Percentiles rank a stretch among this genome's conserved stretches.
Conservation (phyloP, 768 basidiomycete genomes). For the Ramaria sp. region DNA sequence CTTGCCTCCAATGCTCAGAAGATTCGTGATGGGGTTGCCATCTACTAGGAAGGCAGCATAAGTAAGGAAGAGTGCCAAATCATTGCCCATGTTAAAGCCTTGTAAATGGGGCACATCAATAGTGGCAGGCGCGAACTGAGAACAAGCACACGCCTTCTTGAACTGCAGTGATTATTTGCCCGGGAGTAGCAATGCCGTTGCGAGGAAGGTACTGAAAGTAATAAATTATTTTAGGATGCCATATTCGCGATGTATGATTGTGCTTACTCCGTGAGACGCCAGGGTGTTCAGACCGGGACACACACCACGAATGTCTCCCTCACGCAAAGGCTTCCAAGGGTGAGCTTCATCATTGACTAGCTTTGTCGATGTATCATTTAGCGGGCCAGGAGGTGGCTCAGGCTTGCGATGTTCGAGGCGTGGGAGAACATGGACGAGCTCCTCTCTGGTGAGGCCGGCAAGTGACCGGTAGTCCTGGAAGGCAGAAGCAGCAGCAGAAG, state of each 20-base stretch:
- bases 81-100: conserved; percentile 8
- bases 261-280: too few species aligned
- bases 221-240: too few species aligned
- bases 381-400: background rate
- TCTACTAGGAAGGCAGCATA: too few species aligned
- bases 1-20: conserved; percentile 4
- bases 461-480: background rate
- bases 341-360: conserved; percentile 1
- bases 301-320: too few species aligned
- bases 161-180: conserved; percentile 4
- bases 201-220: conserved; percentile 1
- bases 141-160: background rate
- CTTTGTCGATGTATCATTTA: too few species aligned
- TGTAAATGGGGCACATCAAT: background rate
- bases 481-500: background rate
- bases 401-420: background rate
- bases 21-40: too few species aligned
- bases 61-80: too few species aligned
- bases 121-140: background rate
- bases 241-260: background rate
- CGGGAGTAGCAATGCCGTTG: conserved; percentile 3
- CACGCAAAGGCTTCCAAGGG: background rate
- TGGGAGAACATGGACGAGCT: background rate
- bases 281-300: too few species aligned
- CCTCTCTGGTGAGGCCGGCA: background rate